Base-by-base conservation (phyloP, 768 basidiomycete genomes). In the Candolleomyces eurysporus region DNA sequence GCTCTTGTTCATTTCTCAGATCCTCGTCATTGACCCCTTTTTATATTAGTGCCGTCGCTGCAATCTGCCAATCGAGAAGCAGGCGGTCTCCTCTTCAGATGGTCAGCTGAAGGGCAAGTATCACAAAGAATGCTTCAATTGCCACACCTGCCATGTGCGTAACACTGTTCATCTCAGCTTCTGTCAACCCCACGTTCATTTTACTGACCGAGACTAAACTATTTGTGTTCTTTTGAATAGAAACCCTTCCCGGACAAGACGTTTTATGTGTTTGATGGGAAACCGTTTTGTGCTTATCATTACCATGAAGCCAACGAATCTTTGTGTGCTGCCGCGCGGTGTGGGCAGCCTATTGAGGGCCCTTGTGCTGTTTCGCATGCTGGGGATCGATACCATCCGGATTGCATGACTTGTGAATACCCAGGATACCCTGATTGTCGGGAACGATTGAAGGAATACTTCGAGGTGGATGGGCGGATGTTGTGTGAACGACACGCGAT, bases 71-170 rank as follows among this genome's bases (percentile, higher is more conserved):
- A 97, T 98, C 49, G 95, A 97, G 77, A 93, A 87, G 62, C 89
- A 90, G 65, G 95, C 94, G 21, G 91, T 98, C 21, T 94, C 91
- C 21, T 92, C 90, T 5, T 85, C 90, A 13, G 95, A 98, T 69
- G 95, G 95, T 2, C 95, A 96, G 73, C 80, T 98, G 51, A 96
- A 96, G 73, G 95, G 95, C 62, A 98, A 98, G 72, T 96, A 96
- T 73, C 95, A 96, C 69, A 84, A 86, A 61, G 86, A 88, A 43
- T 98, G 95, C 75, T 98, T 98, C 71, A 92, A 88, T 66, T 98
- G 95, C 75, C 80, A 86, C 62, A 84, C 78, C 3, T 97, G 95
- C 75, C 85, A 91, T 68, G 90, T 91, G 71, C 61, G 80, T 55
- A n/a, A n/a, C 53, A 39, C 26, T 58, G 59, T 51, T 53, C 30